Evolutionary conservation across 352 stramenopile species (phyloP), one percentile per base, ranked within the genome.

Genomic region (Globisporangium mamillatum): DNA sequence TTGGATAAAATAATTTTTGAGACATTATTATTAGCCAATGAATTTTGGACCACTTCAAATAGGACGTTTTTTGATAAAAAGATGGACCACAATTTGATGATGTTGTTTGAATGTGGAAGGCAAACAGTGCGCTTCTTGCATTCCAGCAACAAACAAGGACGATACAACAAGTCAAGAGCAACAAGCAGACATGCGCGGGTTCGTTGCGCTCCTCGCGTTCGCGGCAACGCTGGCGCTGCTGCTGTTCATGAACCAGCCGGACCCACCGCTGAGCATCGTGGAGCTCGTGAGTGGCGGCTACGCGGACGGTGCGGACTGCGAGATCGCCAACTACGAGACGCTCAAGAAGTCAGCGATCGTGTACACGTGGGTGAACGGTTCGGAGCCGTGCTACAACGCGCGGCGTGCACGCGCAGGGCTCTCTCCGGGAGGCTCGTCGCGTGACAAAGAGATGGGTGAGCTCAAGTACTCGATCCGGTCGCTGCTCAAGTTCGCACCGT

Each of bases 331-430:
- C 72, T 71, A 91, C 27, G 85, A 90, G 34, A 69, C 73, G 50
- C 67, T 93, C 56, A 82, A 82, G 27, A 82, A 81, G 50, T 81
- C 72, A 20, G 80, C 87, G 34, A 89, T 95, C 67, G 87, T 95
- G 34, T 95, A 95, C 77, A 95, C 87, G 60, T 95, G 87, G 87
- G 85, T 95, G 36, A 95, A 95, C 67, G 86, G 86, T 62, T 91
- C 82, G 2, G 84, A 95, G 70, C 73, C 48, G 34, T 93, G 85
- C 76, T 95, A 95, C 77, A 91, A 92, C 61, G 74, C 77, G 29
- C 77, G 84, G 1, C 78, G 87, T 10, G 64, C 79, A 57, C 73
- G 73, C 24, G 84, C 80, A 1, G 83, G 82, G 20, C 71, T 92
- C 25, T 70, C 81, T 1, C 79, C 74, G 0, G 85, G 84, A n/a